These are phyloP conservation scores for Rhodamnia rubescens DNA, from an alignment of 345 rosid species.

Conservation along the genomic window DNA sequence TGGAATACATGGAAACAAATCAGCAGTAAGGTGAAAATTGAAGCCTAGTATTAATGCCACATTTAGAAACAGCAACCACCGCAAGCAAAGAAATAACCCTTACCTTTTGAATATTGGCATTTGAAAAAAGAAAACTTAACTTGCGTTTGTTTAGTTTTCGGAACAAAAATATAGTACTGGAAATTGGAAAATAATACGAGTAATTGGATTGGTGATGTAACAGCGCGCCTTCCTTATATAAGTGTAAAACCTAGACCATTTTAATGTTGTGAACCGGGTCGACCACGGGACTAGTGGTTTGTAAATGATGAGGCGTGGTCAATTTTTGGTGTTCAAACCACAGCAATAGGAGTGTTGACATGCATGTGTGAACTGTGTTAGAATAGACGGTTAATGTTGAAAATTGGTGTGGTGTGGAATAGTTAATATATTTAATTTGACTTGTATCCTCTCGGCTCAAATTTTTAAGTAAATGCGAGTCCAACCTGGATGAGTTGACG, in stretches of 20 bases:
- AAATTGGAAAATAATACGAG: neutral
- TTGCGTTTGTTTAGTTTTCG: neutral
- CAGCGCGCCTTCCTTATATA: neutral
- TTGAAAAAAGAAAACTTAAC: neutral
- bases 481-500: rapidly evolving
- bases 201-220: neutral
- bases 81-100: neutral
- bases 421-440: too few species aligned
- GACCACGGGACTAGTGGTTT: neutral
- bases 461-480: too few species aligned
- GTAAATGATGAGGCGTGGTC: too few species aligned
- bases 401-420: neutral
- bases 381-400: too few species aligned
- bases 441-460: too few species aligned
- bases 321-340: neutral
- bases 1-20: neutral
- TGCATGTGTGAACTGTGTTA: too few species aligned
- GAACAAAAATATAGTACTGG: neutral
- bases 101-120: neutral
- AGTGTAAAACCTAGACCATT: neutral
- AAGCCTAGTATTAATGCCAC: neutral
- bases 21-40: neutral
- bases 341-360: neutral
- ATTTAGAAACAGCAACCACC: neutral
- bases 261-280: neutral